Evolutionary conservation across 2,329 filamentous ascomycete genomes (phyloP).

Genomic region (Aspergillus terreus): DNA sequence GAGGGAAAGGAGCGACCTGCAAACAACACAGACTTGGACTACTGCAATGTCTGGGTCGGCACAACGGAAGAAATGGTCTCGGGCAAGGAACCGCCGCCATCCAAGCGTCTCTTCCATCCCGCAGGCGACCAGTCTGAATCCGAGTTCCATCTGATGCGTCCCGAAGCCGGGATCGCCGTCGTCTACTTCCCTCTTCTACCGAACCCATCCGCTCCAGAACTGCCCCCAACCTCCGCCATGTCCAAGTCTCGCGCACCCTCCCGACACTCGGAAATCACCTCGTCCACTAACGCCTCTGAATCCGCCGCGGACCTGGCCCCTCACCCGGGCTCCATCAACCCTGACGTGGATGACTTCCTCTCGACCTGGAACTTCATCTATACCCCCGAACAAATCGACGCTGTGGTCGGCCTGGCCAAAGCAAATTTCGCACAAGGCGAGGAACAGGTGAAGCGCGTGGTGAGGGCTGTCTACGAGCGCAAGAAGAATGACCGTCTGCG

Average conservation of each 20-base stretch:
- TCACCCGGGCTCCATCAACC: slow-evolving; percentile 71
- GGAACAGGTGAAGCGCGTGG: slow-evolving; percentile 71
- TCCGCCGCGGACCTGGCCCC: slow-evolving; percentile 20
- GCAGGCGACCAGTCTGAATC: slow-evolving; percentile 55
- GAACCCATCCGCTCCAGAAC: slow-evolving; percentile 55
- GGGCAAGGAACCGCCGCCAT: slow-evolving; percentile 50
- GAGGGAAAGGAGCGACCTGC: slow-evolving; percentile 31
- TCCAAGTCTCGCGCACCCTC: slow-evolving; percentile 21
- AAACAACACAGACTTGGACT: slow-evolving; percentile 61
- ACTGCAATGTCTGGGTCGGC: slow-evolving; percentile 95
- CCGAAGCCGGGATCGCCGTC: slow-evolving; percentile 80
- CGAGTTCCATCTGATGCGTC: slow-evolving; percentile 67
- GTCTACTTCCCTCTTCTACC: slow-evolving; percentile 86
- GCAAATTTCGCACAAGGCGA: slow-evolving; percentile 84
- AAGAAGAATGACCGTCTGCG: slow-evolving; percentile 61
- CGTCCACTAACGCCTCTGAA: slow-evolving; percentile 13
- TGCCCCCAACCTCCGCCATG: slow-evolving; percentile 20
- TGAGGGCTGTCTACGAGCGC: slow-evolving; percentile 86
- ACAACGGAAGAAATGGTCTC: slow-evolving; percentile 68
- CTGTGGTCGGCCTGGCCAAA: slow-evolving; percentile 73
- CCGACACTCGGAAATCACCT: slow-evolving; percentile 17
- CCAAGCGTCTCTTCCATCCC: slow-evolving; percentile 46
- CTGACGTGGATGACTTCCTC: slow-evolving; percentile 77
- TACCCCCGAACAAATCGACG: slow-evolving; percentile 82
- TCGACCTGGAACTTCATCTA: slow-evolving; percentile 99